These are phyloP conservation scores for Didymella pinodella DNA, from an alignment of 2,329 filamentous ascomycete genomes.

Conservation along the genomic window DNA sequence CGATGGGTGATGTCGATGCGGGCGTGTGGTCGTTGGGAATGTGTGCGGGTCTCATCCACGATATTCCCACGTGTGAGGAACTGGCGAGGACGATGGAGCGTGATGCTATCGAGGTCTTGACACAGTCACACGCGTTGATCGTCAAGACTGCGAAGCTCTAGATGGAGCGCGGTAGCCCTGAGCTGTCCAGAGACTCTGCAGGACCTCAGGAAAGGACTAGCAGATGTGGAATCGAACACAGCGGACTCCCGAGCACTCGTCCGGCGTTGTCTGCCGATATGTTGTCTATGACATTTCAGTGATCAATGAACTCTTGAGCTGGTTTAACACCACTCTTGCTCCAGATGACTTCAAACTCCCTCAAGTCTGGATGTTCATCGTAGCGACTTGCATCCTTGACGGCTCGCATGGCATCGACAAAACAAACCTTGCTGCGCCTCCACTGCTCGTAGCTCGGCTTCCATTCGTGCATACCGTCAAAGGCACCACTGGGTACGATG, in stretches of 20 bases:
- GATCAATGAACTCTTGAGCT: constrained; percentile 15
- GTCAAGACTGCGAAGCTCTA: constrained; percentile 28
- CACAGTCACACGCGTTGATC: constrained; percentile 30
- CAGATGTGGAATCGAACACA: too few species aligned
- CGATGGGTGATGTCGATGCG: constrained; percentile 39
- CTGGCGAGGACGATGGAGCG: constrained; percentile 40
- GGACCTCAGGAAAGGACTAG: background rate
- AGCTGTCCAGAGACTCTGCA: background rate
- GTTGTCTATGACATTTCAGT: constrained; percentile 1
- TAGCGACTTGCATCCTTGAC: constrained; percentile 11
- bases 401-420: constrained; percentile 10
- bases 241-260: background rate
- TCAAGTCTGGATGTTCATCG: constrained; percentile 17
- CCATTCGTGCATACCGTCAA: constrained; percentile 16
- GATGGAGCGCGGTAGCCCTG: background rate
- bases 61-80: constrained; percentile 55
- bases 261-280: background rate
- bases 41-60: constrained; percentile 76
- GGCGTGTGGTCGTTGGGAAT: constrained; percentile 77
- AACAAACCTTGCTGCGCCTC: constrained; percentile 17
- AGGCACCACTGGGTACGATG: constrained; percentile 15
- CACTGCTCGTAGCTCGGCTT: constrained; percentile 21
- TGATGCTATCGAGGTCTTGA: constrained; percentile 36
- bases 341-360: constrained; percentile 16
- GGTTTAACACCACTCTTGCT: constrained; percentile 9